These are phyloP conservation scores for Penicillium aurantiogriseum DNA, from an alignment of 2,329 filamentous ascomycete genomes.

Conservation along the genomic window DNA sequence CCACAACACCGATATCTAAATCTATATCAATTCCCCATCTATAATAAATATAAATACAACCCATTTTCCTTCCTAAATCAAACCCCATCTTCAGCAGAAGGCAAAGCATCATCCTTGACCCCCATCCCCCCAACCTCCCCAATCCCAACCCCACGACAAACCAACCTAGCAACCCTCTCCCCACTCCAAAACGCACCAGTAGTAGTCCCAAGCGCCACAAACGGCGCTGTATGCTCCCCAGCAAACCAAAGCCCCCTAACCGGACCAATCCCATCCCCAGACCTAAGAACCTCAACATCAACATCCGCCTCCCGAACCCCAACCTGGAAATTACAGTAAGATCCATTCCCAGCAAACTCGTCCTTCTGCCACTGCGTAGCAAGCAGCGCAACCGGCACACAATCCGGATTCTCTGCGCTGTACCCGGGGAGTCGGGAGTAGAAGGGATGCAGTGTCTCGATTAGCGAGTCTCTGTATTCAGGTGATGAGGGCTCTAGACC, in stretches of 20 bases:
- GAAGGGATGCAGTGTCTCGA: constrained; percentile 73
- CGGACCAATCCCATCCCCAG: constrained; percentile 47
- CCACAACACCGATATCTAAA: neutral
- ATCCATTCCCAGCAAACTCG: constrained; percentile 75
- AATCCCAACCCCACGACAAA: constrained; percentile 33
- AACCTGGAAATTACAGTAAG: constrained; percentile 81
- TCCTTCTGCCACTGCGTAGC: constrained; percentile 78
- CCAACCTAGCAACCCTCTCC: constrained; percentile 67
- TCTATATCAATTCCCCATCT: neutral
- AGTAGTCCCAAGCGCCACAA: constrained; percentile 81
- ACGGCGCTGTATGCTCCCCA: constrained; percentile 86
- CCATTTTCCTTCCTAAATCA: neutral
- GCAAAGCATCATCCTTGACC: constrained; percentile 34
- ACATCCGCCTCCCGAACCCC: constrained; percentile 68
- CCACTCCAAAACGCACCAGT: constrained; percentile 93
- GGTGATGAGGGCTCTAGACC: constrained; percentile 38
- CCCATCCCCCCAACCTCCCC: constrained; percentile 22
- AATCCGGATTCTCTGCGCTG: constrained; percentile 51
- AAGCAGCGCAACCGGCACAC: constrained; percentile 62
- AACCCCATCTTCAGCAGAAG: constrained; percentile 19
- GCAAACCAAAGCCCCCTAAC: constrained; percentile 77
- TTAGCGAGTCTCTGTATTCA: constrained; percentile 56
- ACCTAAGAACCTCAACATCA: constrained; percentile 64
- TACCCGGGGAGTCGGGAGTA: constrained; percentile 73
- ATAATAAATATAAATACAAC: neutral